Base-by-base conservation (phyloP, 192 early-diverging fungal species). In the Rhizophagus prolifer region DNA sequence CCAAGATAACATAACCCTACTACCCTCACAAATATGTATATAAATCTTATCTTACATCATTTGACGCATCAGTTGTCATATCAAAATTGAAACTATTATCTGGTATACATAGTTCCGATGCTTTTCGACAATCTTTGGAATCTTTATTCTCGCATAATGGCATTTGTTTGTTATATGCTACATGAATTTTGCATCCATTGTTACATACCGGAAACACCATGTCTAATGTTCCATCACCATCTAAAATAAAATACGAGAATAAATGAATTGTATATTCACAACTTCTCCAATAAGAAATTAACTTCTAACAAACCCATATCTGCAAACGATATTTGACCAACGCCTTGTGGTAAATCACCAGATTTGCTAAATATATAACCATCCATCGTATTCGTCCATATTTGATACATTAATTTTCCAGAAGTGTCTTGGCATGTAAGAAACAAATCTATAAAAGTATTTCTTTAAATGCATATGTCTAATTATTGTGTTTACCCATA, bases 201-300 rank as follows among this genome's bases (percentile, higher is more conserved):
- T 78, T 81, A 79, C 93, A 90, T 0, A 91, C 86, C 10, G 91
- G 88, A 41, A 95, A 91, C 4, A 97, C 85, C 75, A 95, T 86
- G 80, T 97, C 95, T 36, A 95, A 82, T 16, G 94, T 90, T 30
- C 95, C 95, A 83, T 95, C 94, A n/a, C 90, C 94, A 85, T 96
- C 94, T 89, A 78, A 64, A 66, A 80, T n/a, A 80, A 62, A 59
- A 81, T 26, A 75, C 62, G 70, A 38, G 36, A 44, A 31, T 76
- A 30, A 65, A 46, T 41, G 5, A 41, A 1, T 36, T 76, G 36
- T 23, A 47, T 46, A 71, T 44, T 69, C 10, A 25, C 3, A 1
- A n/a, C 23, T 23, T 21, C 30, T 21, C 31, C 54, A 64, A 31
- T 23, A 44, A 58, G 10, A 81, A 46, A 72, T 28, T 31, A 62